These are phyloP conservation scores for Diutina ranongensis DNA, from an alignment of 1,139 yeast species.

Conservation along the genomic window DNA sequence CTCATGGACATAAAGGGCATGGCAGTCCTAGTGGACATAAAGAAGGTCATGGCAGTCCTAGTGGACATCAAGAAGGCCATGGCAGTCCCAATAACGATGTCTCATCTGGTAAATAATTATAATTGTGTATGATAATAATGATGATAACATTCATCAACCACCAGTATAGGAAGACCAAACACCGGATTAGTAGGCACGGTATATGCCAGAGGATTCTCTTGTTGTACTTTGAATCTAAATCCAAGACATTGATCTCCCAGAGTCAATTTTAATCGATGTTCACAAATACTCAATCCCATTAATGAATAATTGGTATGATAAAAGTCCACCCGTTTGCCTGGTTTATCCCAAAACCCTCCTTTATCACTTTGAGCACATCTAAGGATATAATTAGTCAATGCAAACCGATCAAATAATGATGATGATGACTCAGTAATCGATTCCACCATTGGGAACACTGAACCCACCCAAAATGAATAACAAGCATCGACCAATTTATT, in stretches of 20 bases:
- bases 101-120: too few relatives aligned
- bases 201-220: too few relatives aligned
- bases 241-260: constrained; percentile 14
- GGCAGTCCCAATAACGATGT: too few relatives aligned
- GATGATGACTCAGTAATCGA: constrained; percentile 21
- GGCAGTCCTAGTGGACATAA: too few relatives aligned
- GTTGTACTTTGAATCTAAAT: constrained; percentile 20
- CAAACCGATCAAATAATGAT: constrained; percentile 38
- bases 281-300: constrained; percentile 65
- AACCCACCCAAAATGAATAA: constrained; percentile 94
- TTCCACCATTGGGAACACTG: constrained; percentile 54
- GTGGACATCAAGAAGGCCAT: too few relatives aligned
- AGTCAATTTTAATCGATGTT: constrained; percentile 27
- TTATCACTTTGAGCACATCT: constrained; percentile 56
- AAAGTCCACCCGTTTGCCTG: constrained; percentile 68
- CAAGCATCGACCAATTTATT: constrained; percentile 95
- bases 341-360: constrained; percentile 87
- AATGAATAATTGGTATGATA: constrained; percentile 86
- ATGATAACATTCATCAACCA: not conserved
- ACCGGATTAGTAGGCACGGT: constrained; percentile 45
- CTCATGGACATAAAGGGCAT: not conserved
- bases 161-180: constrained; percentile 41
- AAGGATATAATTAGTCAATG: constrained; percentile 54
- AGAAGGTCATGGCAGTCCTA: too few relatives aligned
- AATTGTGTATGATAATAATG: not conserved